phyloP scores from a whole-genome alignment of 2,329 filamentous ascomycete species.

The Penicillium sp. region DNA sequence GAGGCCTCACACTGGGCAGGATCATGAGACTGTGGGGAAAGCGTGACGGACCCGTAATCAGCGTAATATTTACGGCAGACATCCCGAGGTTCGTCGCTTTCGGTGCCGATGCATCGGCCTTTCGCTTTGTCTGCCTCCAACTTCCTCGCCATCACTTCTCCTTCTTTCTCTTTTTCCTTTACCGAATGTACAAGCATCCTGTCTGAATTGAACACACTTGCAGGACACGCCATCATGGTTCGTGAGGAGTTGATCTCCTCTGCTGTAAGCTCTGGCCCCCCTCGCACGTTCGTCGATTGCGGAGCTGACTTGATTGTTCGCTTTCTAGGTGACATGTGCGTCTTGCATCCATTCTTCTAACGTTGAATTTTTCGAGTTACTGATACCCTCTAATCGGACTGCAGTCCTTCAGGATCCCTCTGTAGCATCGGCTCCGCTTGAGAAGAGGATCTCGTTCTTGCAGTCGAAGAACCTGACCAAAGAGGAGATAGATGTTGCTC shows the following conservation, averaged over 20 bases:
- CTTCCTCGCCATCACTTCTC: conserved; percentile 5
- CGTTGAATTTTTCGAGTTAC: conserved; percentile 10
- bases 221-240: conserved; percentile 68
- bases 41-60: conserved; percentile 12
- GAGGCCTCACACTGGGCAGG: neutral
- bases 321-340: conserved; percentile 57
- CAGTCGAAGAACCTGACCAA: conserved; percentile 96
- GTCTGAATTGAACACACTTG: conserved; percentile 10
- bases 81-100: conserved; percentile 44
- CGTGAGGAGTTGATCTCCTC: conserved; percentile 91
- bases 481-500: conserved; percentile 87
- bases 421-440: conserved; percentile 84
- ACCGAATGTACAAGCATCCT: conserved; percentile 13
- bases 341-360: conserved; percentile 18
- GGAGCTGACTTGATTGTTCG: conserved; percentile 30
- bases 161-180: conserved; percentile 16
- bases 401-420: conserved; percentile 92
- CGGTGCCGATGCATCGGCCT: conserved; percentile 29
- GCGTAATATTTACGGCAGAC: conserved; percentile 23
- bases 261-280: conserved; percentile 61
- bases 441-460: conserved; percentile 90
- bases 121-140: neutral
- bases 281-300: conserved; percentile 23
- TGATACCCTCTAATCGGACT: conserved; percentile 20
- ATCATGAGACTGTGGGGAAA: conserved; percentile 37